A percentile compares a stretch with the other conserved stretches of the same genome.
Evolutionary conservation across 768 basidiomycete genomes (phyloP).

Genomic region (Leccinum uliginosum): DNA sequence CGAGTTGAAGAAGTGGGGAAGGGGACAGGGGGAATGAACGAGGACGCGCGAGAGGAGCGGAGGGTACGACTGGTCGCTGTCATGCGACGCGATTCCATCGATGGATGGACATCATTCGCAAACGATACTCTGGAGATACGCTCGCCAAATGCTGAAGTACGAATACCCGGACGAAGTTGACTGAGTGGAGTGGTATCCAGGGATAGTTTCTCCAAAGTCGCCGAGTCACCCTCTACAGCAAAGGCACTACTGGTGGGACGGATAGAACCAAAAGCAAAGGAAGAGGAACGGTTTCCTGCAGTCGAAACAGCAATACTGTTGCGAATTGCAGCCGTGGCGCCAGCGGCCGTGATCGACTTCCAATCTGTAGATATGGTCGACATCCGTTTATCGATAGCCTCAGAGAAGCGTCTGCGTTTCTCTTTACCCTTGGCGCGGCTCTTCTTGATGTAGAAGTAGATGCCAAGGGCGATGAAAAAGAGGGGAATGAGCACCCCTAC

Average conservation of each 20-base stretch:
- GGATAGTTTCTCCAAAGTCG: constrained; percentile 34
- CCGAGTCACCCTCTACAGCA: constrained; percentile 40
- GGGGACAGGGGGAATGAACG: constrained; percentile 41
- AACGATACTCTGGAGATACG: constrained; percentile 65
- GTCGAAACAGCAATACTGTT: constrained; percentile 51
- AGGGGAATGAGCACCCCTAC: constrained; percentile 62
- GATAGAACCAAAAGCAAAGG: constrained; percentile 57
- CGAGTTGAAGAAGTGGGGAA: constrained; percentile 10
- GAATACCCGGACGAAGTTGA: constrained; percentile 52
- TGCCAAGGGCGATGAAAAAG: constrained; percentile 45
- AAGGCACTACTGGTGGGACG: constrained; percentile 44
- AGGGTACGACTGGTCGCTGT: constrained; percentile 39
- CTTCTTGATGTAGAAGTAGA: constrained; percentile 48
- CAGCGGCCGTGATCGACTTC: constrained; percentile 66
- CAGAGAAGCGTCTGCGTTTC: constrained; percentile 56
- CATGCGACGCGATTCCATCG: constrained; percentile 40
- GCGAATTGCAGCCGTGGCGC: constrained; percentile 71
- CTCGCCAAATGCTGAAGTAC: constrained; percentile 45
- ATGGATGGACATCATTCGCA: constrained; percentile 54
- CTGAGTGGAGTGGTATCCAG: constrained; percentile 37
- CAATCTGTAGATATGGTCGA: constrained; percentile 75
- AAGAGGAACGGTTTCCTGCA: constrained; percentile 37
- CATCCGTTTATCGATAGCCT: constrained; percentile 78
- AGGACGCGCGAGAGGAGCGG: constrained; percentile 40
- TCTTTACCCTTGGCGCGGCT: constrained; percentile 46